Evolutionary conservation across 495 filamentous ascomycete genomes (phyloP), one percentile per base, ranked within the genome.

Genomic region (Talaromyces ruber): DNA sequence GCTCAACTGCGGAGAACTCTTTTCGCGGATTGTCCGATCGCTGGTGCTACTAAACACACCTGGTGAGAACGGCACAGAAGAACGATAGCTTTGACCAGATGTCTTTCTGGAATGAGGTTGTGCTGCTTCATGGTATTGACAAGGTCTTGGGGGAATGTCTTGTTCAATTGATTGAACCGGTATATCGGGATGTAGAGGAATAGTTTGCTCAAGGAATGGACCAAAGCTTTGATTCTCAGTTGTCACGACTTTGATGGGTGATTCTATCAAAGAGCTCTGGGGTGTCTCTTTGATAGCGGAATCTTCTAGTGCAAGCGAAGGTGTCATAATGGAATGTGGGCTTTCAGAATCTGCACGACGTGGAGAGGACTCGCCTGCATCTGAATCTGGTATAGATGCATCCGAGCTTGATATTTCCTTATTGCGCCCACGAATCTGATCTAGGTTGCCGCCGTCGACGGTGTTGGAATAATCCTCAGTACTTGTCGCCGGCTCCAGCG

Each of bases 21-120:
- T 47, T 25, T 59, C 53, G 12, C 75, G 72, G 53, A 80, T 43
- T 11, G 69, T 65, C 62, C 76, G 69, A 18, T 70, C 71, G 26
- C 64, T 67, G 28, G 55, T 53, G 18, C 21, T 59, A 24, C 61
- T 63, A 30, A 58, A 22, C 16, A 58, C 25, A 2, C 32, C 61
- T 26, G 61, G 61, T 21, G 61, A 63, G n/a, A 54, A 57, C 11
- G 56, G 53, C n/a, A 22, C 28, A 1, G 52, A 25, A 14, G 37
- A 50, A 32, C 24, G 14, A 51, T 30, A 53, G 8, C n/a, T 58
- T 32, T 32, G 32, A 29, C 22, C n/a, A 2, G 54, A 63, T 11
- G 28, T 24, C 14, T 34, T 57, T 57, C 54, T 57, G 6, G 54
- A 57, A 22, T 29, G 18, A 24, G 54, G 54, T 30, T 29, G 16